Evolutionary conservation across 345 rosid species (phyloP), one percentile per base, ranked within the genome.

Genomic region (Excoecaria agallocha): DNA sequence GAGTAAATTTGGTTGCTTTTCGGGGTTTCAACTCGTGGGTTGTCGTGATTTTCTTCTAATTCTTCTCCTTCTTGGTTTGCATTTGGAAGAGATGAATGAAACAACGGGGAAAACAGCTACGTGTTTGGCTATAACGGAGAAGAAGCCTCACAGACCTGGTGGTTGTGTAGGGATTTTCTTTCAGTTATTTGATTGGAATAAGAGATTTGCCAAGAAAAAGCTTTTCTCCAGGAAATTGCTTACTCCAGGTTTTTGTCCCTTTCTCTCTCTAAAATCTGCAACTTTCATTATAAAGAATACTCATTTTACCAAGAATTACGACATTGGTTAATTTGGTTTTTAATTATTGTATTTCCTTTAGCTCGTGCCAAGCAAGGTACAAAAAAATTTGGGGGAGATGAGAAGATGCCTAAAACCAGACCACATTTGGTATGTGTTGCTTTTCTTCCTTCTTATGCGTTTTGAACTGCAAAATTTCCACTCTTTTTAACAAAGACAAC

Each of bases 151-250:
- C 59, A 83, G 89, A 20, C 82, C 89, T 8, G 89, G 98, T 63
- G 98, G 97, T 25, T 95, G 99, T 59, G 97, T 82, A 12, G 99
- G 97, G 35, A 87, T 95, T 78, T 93, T 95, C 89, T 90, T 91
- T 56, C 96, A 91, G 82, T 88, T 95, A 73, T 85, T 93, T 30
- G 96, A 93, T 68, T 91, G 99, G 99, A 93, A 95, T 78, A 77
- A 94, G 43, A 82, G 92, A 58, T 85, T 93, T 66, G 89, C 94
- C 39, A 91, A 95, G 89, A 95, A 80, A 85, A 90, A 90, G 76
- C 86, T 93, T 74, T 93, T 90, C 81, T 86, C 94, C 56, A 86
- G 80, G 69, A 93, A 89, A 85, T 72, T 91, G 79, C 94, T 93
- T 73, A 87, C 97, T 78, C 85, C 91, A 68, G 88, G 98, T 94